These are phyloP conservation scores for Calonectria pteridis DNA, from an alignment of 2,329 filamentous ascomycete genomes.

Conservation along the genomic window DNA sequence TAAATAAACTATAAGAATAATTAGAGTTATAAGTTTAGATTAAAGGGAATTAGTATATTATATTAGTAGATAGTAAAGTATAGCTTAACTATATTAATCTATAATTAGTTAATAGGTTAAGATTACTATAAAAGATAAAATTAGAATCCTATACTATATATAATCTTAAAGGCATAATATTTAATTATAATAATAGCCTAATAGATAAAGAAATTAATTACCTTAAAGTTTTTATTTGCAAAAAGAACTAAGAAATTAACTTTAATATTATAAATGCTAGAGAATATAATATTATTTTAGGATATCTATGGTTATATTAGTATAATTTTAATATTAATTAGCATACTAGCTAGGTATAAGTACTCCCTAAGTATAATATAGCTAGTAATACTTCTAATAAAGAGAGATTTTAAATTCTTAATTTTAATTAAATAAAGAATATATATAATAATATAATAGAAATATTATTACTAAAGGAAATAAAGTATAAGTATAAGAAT, in stretches of 20 bases:
- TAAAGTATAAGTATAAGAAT: too few species aligned
- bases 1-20: not conserved
- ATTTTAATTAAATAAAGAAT: not conserved
- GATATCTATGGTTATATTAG: not conserved
- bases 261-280: too few species aligned
- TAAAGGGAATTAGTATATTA: not conserved
- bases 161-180: too few species aligned
- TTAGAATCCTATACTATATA: too few species aligned
- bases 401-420: not conserved
- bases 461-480: too few species aligned
- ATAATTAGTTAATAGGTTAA: too few species aligned
- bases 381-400: not conserved
- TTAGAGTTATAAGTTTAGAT: not conserved
- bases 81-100: not conserved
- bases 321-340: not conserved
- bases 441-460: too few species aligned
- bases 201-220: too few species aligned
- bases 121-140: too few species aligned
- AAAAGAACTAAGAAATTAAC: too few species aligned
- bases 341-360: not conserved
- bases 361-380: not conserved
- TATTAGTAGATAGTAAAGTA: not conserved
- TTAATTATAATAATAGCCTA: too few species aligned
- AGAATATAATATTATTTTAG: not conserved
- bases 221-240: too few species aligned